A percentile compares a stretch with the other conserved stretches of the same genome.
Evolutionary conservation across 129 eudicot genomes (phyloP).

Genomic region (Centella asiatica): DNA sequence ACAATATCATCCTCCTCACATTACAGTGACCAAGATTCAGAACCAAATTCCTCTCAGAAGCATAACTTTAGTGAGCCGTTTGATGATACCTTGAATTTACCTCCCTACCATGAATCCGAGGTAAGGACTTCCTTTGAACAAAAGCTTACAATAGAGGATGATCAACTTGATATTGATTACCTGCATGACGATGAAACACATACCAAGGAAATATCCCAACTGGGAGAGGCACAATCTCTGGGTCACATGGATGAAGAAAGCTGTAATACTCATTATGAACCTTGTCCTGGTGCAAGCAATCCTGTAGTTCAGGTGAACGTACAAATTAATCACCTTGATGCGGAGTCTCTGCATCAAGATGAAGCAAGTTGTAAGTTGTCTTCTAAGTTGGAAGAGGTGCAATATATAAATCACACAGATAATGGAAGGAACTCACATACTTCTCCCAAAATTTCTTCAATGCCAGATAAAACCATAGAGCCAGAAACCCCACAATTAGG

Average conservation of each 20-base stretch:
- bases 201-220: conserved; percentile 6
- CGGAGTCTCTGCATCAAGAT: conserved; percentile 7
- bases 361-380: conserved; percentile 12
- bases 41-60: conserved; percentile 15
- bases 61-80: conserved; percentile 16
- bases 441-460: conserved; percentile 10
- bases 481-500: conserved; percentile 19
- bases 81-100: conserved; percentile 19
- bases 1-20: conserved; percentile 14
- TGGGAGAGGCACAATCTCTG: conserved; percentile 7
- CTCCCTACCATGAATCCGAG: conserved; percentile 11
- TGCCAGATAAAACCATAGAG: conserved; percentile 17
- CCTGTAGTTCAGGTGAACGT: conserved; percentile 4
- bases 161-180: conserved; percentile 7
- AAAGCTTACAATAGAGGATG: conserved; percentile 13
- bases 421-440: conserved; percentile 6
- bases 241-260: conserved; percentile 22
- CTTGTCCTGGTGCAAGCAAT: conserved; percentile 5
- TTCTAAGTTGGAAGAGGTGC: conserved; percentile 9
- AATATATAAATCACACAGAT: conserved; percentile 12
- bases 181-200: conserved; percentile 6
- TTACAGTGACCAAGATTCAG: conserved; percentile 19
- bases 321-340: conserved; percentile 8
- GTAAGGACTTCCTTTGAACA: conserved; percentile 14
- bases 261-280: conserved; percentile 13